Evolutionary conservation across 2,329 filamentous ascomycete genomes (phyloP).

Genomic region (Exophiala sp.): DNA sequence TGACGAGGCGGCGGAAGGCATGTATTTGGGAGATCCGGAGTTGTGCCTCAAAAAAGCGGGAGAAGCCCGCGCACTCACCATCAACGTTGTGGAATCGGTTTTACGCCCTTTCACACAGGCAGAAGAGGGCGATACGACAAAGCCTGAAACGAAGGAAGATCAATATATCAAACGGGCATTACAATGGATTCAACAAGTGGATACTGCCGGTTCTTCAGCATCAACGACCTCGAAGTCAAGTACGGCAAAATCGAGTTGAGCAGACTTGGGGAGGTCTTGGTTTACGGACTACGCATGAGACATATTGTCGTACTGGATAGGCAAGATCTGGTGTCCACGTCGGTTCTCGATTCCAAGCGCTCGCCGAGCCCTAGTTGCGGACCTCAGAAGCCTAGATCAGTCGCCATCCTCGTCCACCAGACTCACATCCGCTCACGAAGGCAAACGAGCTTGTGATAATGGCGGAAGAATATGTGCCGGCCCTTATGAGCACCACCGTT

Average conservation of each 20-base stretch:
- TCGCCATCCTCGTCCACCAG: no score
- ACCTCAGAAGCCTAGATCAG: no score
- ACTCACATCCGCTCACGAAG: no score
- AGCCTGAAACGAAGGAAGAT: slow-evolving; percentile 29
- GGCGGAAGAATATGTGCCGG: no score
- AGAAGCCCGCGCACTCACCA: slow-evolving; percentile 25
- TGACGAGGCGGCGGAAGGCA: slow-evolving; percentile 43
- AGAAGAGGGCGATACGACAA: not conserved
- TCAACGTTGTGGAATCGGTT: slow-evolving; percentile 26
- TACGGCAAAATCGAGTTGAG: not conserved
- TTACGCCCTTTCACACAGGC: slow-evolving; percentile 1
- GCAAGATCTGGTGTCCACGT: no score
- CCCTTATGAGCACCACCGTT: no score
- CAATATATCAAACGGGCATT: slow-evolving; percentile 34
- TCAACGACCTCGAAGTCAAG: not conserved
- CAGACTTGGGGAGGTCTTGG: not conserved
- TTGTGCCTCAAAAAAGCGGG: slow-evolving; percentile 27
- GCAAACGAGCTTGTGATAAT: no score
- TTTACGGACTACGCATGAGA: not conserved
- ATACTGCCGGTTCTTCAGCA: slow-evolving; percentile 6
- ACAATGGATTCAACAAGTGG: slow-evolving; percentile 29
- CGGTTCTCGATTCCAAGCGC: no score
- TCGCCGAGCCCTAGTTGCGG: no score
- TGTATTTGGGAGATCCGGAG: slow-evolving; percentile 40
- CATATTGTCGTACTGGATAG: no score